phyloP scores from a whole-genome alignment of 2,329 filamentous ascomycete species.

The Trichoderma cornu-damae region DNA sequence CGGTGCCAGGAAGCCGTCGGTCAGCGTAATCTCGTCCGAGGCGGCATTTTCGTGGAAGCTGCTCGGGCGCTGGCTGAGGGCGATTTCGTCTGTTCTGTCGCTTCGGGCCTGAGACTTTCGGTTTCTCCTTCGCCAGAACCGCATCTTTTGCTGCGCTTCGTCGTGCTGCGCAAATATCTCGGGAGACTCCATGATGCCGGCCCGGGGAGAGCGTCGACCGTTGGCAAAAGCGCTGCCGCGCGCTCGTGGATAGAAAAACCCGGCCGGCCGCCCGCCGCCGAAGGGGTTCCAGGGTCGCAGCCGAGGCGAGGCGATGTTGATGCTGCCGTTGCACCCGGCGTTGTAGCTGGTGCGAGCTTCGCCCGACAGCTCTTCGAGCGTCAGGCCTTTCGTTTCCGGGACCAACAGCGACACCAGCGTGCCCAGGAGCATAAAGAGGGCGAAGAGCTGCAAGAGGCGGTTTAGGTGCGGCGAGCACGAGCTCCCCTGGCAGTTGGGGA shows the following conservation, averaged over 20 bases:
- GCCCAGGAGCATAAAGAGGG: constrained; percentile 73
- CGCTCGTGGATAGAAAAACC: constrained; percentile 43
- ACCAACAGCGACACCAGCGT: constrained; percentile 65
- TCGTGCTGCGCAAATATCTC: constrained; percentile 30
- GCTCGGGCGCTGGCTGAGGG: constrained; percentile 28
- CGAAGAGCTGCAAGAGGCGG: constrained; percentile 72
- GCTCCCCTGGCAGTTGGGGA: constrained; percentile 44
- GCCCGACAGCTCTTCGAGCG: constrained; percentile 65
- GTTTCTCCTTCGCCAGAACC: constrained; percentile 29
- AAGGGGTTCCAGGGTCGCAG: constrained; percentile 43
- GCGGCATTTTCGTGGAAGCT: constrained; percentile 23
- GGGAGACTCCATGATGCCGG: constrained; percentile 43
- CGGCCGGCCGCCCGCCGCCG: constrained; percentile 46
- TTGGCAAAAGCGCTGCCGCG: constrained; percentile 25
- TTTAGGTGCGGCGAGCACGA: constrained; percentile 58
- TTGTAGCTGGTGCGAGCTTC: constrained; percentile 59
- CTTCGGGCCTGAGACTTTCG: constrained; percentile 28
- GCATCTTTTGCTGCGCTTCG: constrained; percentile 23
- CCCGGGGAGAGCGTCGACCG: constrained; percentile 30
- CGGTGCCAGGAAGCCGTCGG: constrained; percentile 4
- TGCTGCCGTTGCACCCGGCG: constrained; percentile 47
- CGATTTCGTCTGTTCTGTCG: constrained; percentile 31
- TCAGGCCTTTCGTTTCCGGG: constrained; percentile 70
- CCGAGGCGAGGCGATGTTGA: constrained; percentile 33
- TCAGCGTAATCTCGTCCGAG: constrained; percentile 15